These are phyloP conservation scores for Exobasidium cylindrosporum DNA, from an alignment of 1,284 basidiomycete genomes.

Conservation along the genomic window DNA sequence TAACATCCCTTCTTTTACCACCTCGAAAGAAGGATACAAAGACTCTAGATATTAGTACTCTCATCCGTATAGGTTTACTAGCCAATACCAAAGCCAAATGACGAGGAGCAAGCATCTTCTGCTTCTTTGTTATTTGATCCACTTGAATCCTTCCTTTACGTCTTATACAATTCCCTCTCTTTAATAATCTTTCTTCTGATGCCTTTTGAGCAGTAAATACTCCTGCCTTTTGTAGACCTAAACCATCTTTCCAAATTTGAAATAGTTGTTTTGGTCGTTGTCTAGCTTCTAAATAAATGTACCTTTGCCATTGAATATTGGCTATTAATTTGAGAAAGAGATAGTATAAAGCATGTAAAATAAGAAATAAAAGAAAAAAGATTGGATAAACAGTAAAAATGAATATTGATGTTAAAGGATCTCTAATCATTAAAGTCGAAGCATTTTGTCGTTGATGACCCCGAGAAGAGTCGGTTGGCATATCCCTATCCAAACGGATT, in stretches of 20 bases:
- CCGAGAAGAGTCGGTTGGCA: too few relatives aligned
- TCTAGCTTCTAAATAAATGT: not conserved
- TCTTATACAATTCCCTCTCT: not conserved
- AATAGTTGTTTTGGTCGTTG: not conserved
- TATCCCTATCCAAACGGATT: too few relatives aligned
- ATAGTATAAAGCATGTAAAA: not conserved
- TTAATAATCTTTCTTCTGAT: not conserved
- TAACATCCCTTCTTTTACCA: not conserved
- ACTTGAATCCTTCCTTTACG: not conserved
- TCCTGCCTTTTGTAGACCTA: not conserved
- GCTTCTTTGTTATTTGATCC: not conserved
- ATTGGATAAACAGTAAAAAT: not conserved
- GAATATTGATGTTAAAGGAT: not conserved
- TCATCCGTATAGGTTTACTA: not conserved
- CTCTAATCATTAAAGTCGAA: not conserved
- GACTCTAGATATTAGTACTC: not conserved
- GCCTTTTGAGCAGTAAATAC: not conserved
- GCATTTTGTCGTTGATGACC: not conserved
- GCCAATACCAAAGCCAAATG: not conserved
- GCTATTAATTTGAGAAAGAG: not conserved
- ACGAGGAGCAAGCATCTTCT: not conserved
- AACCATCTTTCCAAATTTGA: not conserved
- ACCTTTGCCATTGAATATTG: not conserved
- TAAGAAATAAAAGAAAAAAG: not conserved
- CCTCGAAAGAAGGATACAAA: not conserved